Conservation (phyloP, 305 asterid genomes). For the Lippia alba region DNA sequence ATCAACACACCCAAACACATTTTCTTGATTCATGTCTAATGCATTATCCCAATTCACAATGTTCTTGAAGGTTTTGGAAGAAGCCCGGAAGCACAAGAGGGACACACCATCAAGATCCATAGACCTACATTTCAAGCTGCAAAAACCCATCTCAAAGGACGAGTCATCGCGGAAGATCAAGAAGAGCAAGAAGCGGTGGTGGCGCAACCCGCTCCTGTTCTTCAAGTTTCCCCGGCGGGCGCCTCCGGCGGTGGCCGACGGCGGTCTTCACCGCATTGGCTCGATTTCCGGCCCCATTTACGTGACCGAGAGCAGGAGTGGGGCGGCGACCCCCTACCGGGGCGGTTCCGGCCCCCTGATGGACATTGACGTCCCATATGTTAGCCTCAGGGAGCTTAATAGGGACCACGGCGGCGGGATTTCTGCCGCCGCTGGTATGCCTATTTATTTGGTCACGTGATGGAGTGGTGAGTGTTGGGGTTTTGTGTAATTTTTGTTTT, state of each 20-base stretch:
- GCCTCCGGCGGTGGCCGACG: constrained; percentile 19
- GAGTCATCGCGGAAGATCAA: constrained; percentile 64
- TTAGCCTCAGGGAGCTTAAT: constrained; percentile 71
- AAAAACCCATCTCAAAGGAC: constrained; percentile 70
- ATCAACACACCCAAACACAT: too few species aligned
- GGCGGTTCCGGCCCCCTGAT: constrained; percentile 56
- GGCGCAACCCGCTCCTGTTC: constrained; percentile 75
- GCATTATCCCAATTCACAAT: neutral
- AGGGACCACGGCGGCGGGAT: constrained; percentile 50
- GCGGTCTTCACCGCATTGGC: constrained; percentile 42
- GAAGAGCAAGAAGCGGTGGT: constrained; percentile 78
- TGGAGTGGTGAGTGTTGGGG: constrained; percentile 3
- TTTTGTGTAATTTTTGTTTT: constrained; percentile 16
- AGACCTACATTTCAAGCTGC: constrained; percentile 71
- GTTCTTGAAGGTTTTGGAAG: constrained; percentile 62
- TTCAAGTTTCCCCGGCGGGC: constrained; percentile 50
- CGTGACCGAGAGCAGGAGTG: constrained; percentile 73
- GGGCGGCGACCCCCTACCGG: constrained; percentile 63
- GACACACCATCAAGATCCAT: constrained; percentile 47
- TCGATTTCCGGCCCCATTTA: constrained; percentile 74
- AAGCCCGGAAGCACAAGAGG: constrained; percentile 68
- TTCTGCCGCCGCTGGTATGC: constrained; percentile 58
- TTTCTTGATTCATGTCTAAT: neutral
- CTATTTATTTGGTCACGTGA: constrained; percentile 82
- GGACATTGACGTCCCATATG: too few species aligned